Base-by-base conservation (phyloP, 2,329 filamentous ascomycete species). In the Neofusicoccum ribis region DNA sequence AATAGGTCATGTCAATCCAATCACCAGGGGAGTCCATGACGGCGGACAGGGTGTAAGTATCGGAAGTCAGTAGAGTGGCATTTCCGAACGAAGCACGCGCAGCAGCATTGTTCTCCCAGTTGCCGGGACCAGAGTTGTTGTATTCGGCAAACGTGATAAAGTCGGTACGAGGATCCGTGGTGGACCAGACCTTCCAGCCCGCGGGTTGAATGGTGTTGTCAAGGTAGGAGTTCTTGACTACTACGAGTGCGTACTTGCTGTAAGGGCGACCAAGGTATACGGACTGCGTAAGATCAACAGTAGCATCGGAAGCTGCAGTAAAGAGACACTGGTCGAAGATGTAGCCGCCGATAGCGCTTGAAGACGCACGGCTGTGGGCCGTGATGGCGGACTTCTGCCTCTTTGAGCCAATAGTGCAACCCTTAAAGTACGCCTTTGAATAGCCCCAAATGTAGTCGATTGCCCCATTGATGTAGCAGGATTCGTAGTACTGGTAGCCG, bases 401-500 rank as follows among this genome's bases (percentile, higher is more conserved):
- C 43, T 37, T 56, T 5, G 37, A 49, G 23, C 36, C 49, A 6
- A 59, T 49, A 17, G 27, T 41, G 56, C 83, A 61, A 5, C 49
- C 34, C 15, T 60, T 78, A 72, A 81, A 82, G 83, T 80, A 87
- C 59, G 79, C 77, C 65, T 75, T 69, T 58, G 82, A 78, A 65
- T 79, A 68, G 44, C 85, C 80, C 70, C 87, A 88, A 68, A 85
- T 83, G 68, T 86, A 86, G 68, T 87, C 85, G 43, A 83, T 82
- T 6, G 84, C 82, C 12, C 85, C 85, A 43, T 83, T 80, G 67
- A 87, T 85, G 65, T 84, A 83, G 63, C 79, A 81, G 65, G 81
- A 81, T 20, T 80, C 83, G 70, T 85, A 87, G 46, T 86, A 71
- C 69, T 86, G 80, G 68, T 82, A 76, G 63, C 85, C 85, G 67